A percentile compares a stretch with the other conserved stretches of the same genome.
phyloP scores from a whole-genome alignment of 495 filamentous ascomycete species.

The Penicillium macrosclerotiorum region DNA sequence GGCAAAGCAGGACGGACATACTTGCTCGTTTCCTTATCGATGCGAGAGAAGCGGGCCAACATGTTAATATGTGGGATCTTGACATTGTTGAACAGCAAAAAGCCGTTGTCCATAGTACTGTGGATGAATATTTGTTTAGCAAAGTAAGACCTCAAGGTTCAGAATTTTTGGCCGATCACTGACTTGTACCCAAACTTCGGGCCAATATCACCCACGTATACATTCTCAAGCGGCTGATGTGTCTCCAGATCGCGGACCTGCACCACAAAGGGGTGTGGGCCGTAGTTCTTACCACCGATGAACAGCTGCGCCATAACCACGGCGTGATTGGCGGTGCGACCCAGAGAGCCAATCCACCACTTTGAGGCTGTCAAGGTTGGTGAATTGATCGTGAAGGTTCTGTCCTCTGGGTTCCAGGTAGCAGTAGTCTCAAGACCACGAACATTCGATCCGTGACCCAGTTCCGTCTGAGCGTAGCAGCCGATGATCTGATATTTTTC shows the following conservation, averaged over 20 bases:
- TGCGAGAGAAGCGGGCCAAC: slow-evolving; percentile 61
- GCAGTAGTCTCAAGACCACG: slow-evolving; percentile 72
- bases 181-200: slow-evolving; percentile 69
- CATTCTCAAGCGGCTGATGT: slow-evolving; percentile 65
- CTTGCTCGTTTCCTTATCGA: slow-evolving; percentile 59
- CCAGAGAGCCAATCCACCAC: slow-evolving; percentile 78
- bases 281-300: slow-evolving; percentile 60
- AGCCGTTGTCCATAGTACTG: slow-evolving; percentile 75
- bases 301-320: slow-evolving; percentile 72
- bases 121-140: background rate
- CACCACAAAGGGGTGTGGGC: slow-evolving; percentile 74
- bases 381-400: slow-evolving; percentile 68
- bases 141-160: too few relatives aligned
- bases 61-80: slow-evolving; percentile 68
- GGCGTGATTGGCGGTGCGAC: slow-evolving; percentile 70
- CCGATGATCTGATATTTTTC: slow-evolving; percentile 65
- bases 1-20: slow-evolving; percentile 64
- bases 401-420: slow-evolving; percentile 63
- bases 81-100: slow-evolving; percentile 67
- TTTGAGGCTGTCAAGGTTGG: slow-evolving; percentile 67
- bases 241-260: slow-evolving; percentile 69
- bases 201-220: slow-evolving; percentile 72
- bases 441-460: slow-evolving; percentile 74
- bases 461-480: slow-evolving; percentile 75
- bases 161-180: too few relatives aligned